Base-by-base conservation (phyloP, 2,329 filamentous ascomycete genomes). In the Berkeleyomyces rouxiae region DNA sequence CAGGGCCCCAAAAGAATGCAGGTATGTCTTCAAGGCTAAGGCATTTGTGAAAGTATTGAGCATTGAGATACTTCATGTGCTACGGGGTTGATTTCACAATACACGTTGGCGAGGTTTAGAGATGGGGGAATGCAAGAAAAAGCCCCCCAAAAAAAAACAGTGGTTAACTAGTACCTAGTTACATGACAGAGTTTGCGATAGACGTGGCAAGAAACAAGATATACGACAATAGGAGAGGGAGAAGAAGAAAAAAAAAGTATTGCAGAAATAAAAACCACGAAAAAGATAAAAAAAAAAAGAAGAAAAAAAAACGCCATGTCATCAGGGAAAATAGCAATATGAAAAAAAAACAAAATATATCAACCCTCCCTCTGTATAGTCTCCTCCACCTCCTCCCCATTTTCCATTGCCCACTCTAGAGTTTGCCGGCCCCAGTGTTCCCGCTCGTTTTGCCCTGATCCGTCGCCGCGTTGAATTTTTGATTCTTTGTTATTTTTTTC, bases 171-270 rank as follows among this genome's bases (percentile, higher is more conserved):
- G 13, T 33, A 39, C 10, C 6, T 36, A 53, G 9, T 2, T 36
- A 37, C 31, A 55, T n/a, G 36, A 7, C 33, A 13, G 33, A 13
- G 9, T 5, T 16, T 55, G 33, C 31, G 23, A 10, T 13, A 43
- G 16, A 44, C 13, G 43, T 33, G 37, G 47, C 37, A 39, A 36
- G 44, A 37, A 55, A 23, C 10, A 42, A 31, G 55, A 57, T n/a
- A 60, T 39, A 61, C 33, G 49, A 61, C 49, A 47, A 60, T 39
- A 61, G 36, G 49, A 61, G 55, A 47, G 49, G 49, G 58, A 59
- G 13, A 37, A 16, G 39, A 61, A 46, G 46, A 61, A 47, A 23
- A 61, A 53, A 37, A 61, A 13, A 13, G 37, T 16, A 31, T 43
- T 44, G 39, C 23, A 42, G 57, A 55, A 55, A 55, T 55, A 55